phyloP scores from a whole-genome alignment of 2,329 filamentous ascomycete species.

The Phialophora verrucosa region DNA sequence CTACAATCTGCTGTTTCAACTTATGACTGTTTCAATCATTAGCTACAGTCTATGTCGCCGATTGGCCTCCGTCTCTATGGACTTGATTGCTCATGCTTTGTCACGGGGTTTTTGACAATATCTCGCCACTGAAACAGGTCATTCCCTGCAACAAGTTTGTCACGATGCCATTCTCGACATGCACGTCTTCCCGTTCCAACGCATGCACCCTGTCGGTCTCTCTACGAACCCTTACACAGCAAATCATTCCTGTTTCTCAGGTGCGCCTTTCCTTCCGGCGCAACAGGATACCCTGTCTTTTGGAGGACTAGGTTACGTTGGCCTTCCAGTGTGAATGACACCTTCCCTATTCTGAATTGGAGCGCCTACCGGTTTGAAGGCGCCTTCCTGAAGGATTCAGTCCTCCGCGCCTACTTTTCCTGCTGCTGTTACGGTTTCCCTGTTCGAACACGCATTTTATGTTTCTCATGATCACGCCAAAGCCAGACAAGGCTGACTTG shows the following conservation, averaged over 20 bases:
- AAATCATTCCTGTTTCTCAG: neutral
- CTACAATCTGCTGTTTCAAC: neutral
- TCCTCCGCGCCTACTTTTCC: too few species aligned
- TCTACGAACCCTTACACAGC: neutral
- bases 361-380: too few species aligned
- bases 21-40: neutral
- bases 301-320: neutral
- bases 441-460: too few species aligned
- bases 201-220: neutral
- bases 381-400: too few species aligned
- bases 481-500: too few species aligned
- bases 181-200: neutral
- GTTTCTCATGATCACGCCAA: too few species aligned
- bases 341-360: too few species aligned
- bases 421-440: too few species aligned
- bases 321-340: too few species aligned
- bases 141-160: neutral
- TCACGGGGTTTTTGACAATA: neutral
- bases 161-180: neutral
- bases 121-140: neutral
- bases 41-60: neutral
- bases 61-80: neutral
- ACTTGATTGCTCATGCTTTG: conserved; percentile 1
- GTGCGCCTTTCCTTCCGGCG: neutral
- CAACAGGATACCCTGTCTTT: neutral